These are phyloP conservation scores for Zhuliangozyma parablackwelliae DNA, from an alignment of 1,139 yeast species.

Conservation along the genomic window DNA sequence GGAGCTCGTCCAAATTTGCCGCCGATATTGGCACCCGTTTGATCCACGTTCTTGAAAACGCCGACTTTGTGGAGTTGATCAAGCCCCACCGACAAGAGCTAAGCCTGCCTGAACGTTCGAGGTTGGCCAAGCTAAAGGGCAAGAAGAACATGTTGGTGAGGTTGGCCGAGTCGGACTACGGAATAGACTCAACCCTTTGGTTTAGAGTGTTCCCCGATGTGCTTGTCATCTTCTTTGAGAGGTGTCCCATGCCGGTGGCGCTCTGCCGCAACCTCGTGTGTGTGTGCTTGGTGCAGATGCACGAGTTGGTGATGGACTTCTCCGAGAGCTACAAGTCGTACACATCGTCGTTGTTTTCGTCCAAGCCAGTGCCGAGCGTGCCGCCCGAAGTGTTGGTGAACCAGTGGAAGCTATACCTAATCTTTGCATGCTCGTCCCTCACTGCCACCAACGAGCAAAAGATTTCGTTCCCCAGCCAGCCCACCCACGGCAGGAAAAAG, in stretches of 20 bases:
- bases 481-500: constrained; percentile 64
- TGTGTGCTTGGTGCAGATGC: constrained; percentile 82
- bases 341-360: constrained; percentile 36
- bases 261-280: constrained; percentile 91
- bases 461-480: constrained; percentile 56
- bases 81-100: constrained; percentile 56
- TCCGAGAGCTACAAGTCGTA: constrained; percentile 49
- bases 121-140: constrained; percentile 61
- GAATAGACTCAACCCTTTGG: constrained; percentile 95
- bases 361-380: constrained; percentile 21
- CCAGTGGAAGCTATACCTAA: constrained; percentile 84
- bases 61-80: constrained; percentile 65
- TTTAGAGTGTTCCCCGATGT: constrained; percentile 79
- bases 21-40: constrained; percentile 78
- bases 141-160: constrained; percentile 64
- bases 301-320: constrained; percentile 66
- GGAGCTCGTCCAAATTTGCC: constrained; percentile 67
- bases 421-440: constrained; percentile 87
- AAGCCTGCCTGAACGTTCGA: constrained; percentile 75
- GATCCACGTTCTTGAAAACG: constrained; percentile 68
- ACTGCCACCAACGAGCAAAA: constrained; percentile 87
- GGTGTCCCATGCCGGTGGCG: constrained; percentile 92
- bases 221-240: constrained; percentile 66
- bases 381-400: constrained; percentile 76
- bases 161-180: constrained; percentile 87